phyloP scores from a whole-genome alignment of 176 grass and related monocot genomes.

The Oryza glumipatula region DNA sequence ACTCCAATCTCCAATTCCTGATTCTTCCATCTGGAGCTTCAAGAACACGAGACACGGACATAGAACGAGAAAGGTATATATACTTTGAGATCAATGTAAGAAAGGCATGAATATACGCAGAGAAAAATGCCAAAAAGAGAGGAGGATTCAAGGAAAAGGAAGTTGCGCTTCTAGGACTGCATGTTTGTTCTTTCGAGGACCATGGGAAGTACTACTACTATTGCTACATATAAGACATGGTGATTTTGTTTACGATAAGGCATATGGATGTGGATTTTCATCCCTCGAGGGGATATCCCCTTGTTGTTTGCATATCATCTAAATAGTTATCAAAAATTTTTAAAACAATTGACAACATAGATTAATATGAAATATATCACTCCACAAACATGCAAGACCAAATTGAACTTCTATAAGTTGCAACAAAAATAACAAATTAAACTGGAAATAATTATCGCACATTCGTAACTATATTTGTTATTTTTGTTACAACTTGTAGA shows the following conservation, averaged over 20 bases:
- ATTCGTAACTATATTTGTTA: too few relatives aligned
- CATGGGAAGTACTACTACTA: background rate
- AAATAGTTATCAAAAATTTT: too few relatives aligned
- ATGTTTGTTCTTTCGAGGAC: background rate
- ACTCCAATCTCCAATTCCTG: conserved; percentile 42
- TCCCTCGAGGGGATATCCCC: too few relatives aligned
- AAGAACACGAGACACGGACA: conserved; percentile 33
- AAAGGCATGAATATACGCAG: background rate
- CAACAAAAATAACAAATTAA: too few relatives aligned
- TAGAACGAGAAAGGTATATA: conserved; percentile 46
- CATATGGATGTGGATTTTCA: too few relatives aligned
- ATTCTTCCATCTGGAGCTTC: conserved; percentile 38
- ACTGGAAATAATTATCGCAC: too few relatives aligned
- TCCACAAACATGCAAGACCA: too few relatives aligned
- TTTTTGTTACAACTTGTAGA: too few relatives aligned
- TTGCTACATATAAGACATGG: background rate
- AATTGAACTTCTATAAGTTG: too few relatives aligned
- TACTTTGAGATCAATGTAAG: conserved; percentile 17
- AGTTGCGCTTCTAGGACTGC: background rate
- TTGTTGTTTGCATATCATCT: too few relatives aligned
- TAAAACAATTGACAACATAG: too few relatives aligned
- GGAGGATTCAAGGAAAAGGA: conserved; percentile 28
- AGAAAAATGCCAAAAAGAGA: conserved; percentile 3
- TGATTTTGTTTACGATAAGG: conserved; percentile 29
- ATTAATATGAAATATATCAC: too few relatives aligned